Evolutionary conservation across 2,329 filamentous ascomycete genomes (phyloP).

Genomic region (Fusarium newnesense): DNA sequence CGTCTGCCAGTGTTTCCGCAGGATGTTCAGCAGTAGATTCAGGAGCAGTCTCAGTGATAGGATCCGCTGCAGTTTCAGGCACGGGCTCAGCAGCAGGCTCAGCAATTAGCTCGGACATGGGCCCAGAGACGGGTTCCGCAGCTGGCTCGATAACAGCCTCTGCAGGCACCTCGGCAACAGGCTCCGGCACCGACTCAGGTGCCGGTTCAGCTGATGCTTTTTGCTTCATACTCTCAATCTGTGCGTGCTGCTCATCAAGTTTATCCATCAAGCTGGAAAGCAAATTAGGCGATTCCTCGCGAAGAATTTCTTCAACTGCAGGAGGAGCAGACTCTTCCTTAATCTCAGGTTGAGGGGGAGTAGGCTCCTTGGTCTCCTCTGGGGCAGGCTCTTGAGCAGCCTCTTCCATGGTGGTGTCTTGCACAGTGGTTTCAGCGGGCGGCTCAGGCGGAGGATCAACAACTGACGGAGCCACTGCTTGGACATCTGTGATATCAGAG

Average conservation of each 20-base stretch:
- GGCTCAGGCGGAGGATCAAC: constrained; percentile 25
- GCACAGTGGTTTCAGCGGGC: constrained; percentile 28
- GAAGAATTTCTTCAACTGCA: constrained; percentile 45
- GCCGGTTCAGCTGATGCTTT: not conserved
- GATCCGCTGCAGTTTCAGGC: not conserved
- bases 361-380: constrained; percentile 33
- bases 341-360: constrained; percentile 29
- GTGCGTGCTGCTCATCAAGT: constrained; percentile 52
- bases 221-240: constrained; percentile 6
- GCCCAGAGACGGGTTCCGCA: not conserved
- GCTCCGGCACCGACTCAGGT: constrained; percentile 3
- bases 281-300: constrained; percentile 49
- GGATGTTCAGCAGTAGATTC: not conserved
- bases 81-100: not conserved
- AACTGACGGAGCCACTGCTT: constrained; percentile 40
- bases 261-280: constrained; percentile 59
- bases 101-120: not conserved
- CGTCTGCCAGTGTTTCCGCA: not conserved
- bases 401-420: not conserved
- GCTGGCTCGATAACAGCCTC: not conserved
- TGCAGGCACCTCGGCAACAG: not conserved
- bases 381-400: not conserved
- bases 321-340: constrained; percentile 42
- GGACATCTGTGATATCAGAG: constrained; percentile 46
- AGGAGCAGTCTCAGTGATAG: not conserved